Conservation (phyloP, 768 basidiomycete genomes). For the Mycena chlorophos region DNA sequence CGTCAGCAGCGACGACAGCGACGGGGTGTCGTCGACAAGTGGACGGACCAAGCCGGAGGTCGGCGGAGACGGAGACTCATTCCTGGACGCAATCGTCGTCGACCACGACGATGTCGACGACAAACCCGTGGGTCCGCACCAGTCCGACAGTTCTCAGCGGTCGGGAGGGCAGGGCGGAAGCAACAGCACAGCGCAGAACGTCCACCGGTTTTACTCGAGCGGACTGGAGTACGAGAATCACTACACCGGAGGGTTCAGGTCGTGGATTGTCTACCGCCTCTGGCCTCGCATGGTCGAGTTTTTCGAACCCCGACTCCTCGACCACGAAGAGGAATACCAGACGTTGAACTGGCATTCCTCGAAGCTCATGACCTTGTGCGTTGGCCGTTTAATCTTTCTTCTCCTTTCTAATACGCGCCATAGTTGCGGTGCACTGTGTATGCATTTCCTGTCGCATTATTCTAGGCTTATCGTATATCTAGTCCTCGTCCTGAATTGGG, state of each 20-base stretch:
- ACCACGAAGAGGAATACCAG: constrained; percentile 25
- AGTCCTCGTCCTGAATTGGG: constrained; percentile 34
- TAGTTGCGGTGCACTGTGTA: constrained; percentile 23
- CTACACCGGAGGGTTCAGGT: constrained; percentile 18
- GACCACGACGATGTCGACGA: constrained; percentile 18
- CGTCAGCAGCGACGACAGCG: constrained; percentile 23
- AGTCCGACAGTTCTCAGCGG: constrained; percentile 21
- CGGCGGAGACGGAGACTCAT: constrained; percentile 18
- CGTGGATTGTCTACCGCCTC: constrained; percentile 16
- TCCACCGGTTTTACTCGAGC: constrained; percentile 1
- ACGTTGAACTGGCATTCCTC: constrained; percentile 24
- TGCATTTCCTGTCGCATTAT: not conserved
- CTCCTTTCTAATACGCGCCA: not conserved
- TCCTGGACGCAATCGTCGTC: constrained; percentile 27
- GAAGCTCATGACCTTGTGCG: constrained; percentile 23
- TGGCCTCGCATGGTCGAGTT: constrained; percentile 21
- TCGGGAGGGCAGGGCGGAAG: constrained; percentile 21
- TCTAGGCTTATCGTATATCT: not conserved
- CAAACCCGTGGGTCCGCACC: constrained; percentile 1
- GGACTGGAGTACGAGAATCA: constrained; percentile 6
- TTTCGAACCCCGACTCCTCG: constrained; percentile 19
- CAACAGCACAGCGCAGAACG: constrained; percentile 10
- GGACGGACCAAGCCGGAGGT: constrained; percentile 9
- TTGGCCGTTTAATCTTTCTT: not conserved
- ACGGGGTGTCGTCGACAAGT: constrained; percentile 16